Base-by-base conservation (phyloP, 352 stramenopile genomes). In the Phytopythium delawarense region DNA sequence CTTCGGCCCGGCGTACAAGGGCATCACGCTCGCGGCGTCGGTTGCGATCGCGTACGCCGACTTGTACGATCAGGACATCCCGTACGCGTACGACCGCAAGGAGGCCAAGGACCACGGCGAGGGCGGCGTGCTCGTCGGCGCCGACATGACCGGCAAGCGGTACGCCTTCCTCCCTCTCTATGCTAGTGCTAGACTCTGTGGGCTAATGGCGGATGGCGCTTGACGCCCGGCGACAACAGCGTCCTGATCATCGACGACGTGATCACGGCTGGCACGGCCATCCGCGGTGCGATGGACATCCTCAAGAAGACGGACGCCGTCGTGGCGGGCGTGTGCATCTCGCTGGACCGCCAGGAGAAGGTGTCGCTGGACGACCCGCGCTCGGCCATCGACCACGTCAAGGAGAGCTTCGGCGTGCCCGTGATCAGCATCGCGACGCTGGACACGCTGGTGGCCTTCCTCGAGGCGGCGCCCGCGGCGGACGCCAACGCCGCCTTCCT, bases 1-100 rank as follows among this genome's bases (percentile, higher is more conserved):
- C 32, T 99, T 99, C 72, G 98, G 98, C 0, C 98, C 98, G 5
- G 98, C 98, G 1, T 99, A 99, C 92, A 99, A 99, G 87, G 98
- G 97, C 58, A 99, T 99, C 74, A 98, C 97, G 34, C 81, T 99
- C 8, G 92, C 90, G 32, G 96, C 96, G 15, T 85, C 97, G 32
- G 96, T 99, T 9, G 93, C 92, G 45, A 95, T 98, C 30, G 90
- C 94, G 45, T 96, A 99, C 37, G 94, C 81, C 30, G 83, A 93
- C 45, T 71, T 93, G 54, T 98, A 96, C 71, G 93, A 92, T 20
- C 62, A 96, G 20, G 91, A 99, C 72, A 66, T 98, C 25, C 93
- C 95, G 11, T 99, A 99, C 73, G 89, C 96, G 2, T 99, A 99
- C 82, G 99, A 99, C 79, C 96, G 98, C 59, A 99, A 99, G 77